These are phyloP conservation scores for Lipomyces kockii DNA, from an alignment of 805 yeast species.

Conservation along the genomic window DNA sequence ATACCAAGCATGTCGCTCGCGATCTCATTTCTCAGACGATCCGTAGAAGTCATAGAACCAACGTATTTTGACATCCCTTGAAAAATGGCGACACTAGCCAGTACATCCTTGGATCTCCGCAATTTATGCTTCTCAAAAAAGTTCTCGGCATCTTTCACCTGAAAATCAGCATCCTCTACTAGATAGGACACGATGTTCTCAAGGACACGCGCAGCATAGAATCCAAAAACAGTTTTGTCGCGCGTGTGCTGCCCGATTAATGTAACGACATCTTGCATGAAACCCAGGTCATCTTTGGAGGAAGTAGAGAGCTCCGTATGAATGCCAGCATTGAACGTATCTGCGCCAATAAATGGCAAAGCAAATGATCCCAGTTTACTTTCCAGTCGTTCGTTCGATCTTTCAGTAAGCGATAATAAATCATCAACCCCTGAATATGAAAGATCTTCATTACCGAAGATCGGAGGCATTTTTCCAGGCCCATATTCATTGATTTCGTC, in stretches of 20 bases:
- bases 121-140: constrained; percentile 22
- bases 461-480: constrained; percentile 6
- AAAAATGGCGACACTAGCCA: constrained; percentile 24
- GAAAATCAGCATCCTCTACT: constrained; percentile 20
- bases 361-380: constrained; percentile 9
- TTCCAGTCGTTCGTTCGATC: constrained; percentile 15
- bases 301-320: neutral
- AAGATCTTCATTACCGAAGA: constrained; percentile 8
- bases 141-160: constrained; percentile 22
- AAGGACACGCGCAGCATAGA: constrained; percentile 30
- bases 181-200: constrained; percentile 16
- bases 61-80: constrained; percentile 46
- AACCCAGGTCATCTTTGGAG: constrained; percentile 6
- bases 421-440: constrained; percentile 22
- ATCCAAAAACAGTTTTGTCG: constrained; percentile 4
- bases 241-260: constrained; percentile 11
- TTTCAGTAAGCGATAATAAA: constrained; percentile 16
- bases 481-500: constrained; percentile 26
- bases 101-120: constrained; percentile 21
- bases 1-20: constrained; percentile 69
- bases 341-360: constrained; percentile 9
- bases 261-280: constrained; percentile 21
- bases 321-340: constrained; percentile 9
- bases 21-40: constrained; percentile 61
- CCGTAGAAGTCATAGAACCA: constrained; percentile 49